phyloP scores from a whole-genome alignment of 2,329 filamentous ascomycete genomes.

The Apiospora koreana region DNA sequence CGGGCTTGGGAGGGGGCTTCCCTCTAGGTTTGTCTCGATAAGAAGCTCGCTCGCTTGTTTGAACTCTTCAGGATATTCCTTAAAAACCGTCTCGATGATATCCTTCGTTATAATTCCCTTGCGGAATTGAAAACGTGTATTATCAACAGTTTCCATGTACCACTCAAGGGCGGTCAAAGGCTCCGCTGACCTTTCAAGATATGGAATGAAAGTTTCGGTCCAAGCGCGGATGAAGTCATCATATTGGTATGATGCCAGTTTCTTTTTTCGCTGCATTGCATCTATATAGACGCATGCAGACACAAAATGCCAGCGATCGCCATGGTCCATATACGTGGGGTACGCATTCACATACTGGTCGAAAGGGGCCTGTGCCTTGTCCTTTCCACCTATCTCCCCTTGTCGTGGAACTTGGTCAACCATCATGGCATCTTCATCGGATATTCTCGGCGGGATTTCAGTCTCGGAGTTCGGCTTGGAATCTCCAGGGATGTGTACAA shows the following conservation, averaged over 20 bases:
- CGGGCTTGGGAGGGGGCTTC: neutral
- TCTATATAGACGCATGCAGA: constrained; percentile 33
- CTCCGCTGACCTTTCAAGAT: constrained; percentile 25
- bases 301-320: constrained; percentile 31
- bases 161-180: constrained; percentile 32
- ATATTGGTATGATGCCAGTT: constrained; percentile 32
- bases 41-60: neutral
- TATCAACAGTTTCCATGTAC: constrained; percentile 36
- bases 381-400: neutral
- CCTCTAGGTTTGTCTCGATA: neutral
- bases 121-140: neutral
- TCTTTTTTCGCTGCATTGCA: constrained; percentile 22
- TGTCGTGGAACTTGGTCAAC: neutral
- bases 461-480: neutral
- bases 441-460: neutral
- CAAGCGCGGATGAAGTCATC: constrained; percentile 38
- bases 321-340: constrained; percentile 25
- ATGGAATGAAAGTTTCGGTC: constrained; percentile 31
- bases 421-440: neutral
- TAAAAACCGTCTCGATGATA: constrained; percentile 29
- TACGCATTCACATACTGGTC: constrained; percentile 29
- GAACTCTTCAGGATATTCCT: constrained; percentile 21
- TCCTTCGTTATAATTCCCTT: constrained; percentile 29
- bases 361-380: constrained; percentile 23
- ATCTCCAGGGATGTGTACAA: neutral